Base-by-base conservation (phyloP, 768 basidiomycete species). In the Cyclocybe aegerita region DNA sequence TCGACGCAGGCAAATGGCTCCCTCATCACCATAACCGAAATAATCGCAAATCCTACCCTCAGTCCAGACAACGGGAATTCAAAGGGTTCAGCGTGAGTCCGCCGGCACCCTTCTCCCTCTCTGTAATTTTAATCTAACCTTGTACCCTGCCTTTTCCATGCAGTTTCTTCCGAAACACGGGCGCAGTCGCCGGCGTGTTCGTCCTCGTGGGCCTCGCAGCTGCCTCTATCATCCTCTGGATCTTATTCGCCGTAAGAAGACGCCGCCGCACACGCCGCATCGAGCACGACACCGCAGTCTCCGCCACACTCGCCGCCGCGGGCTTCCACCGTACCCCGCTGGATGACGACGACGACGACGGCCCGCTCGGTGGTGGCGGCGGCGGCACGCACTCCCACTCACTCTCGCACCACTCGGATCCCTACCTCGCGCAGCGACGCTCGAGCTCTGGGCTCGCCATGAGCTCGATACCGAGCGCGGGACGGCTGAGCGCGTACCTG, bases 151-250 rank as follows among this genome's bases (percentile, higher is more conserved):
- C 12, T 37, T 38, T 39, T 56, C 14, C 34, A 45, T 16, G n/a
- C 50, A 91, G 89, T 49, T 98, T 97, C 72, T 95, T 96, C 69
- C 66, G 67, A 43, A 90, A 96, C 63, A 89, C 86, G 16, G 93
- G 93, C 14, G 95, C 93, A 9, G 93, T 98, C 3, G 88, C 88
- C 1, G 96, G 90, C 39, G 90, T 93, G 7, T 98, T 97, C 60
- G 82, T 92, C 35, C 83, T 93, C 11, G 90, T 95, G 12, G 95
- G 93, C 29, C 76, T 98, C 14, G 86, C 90, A 3, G 83, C 71
- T 29, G 84, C 80, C 15, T 82, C 77, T 42, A 90, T 82, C 48
- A 60, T 83, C 36, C 72, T 90, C 42, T 90, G 82, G 78, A 73
- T 86, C 49, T 67, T 88, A 56, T 89, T 90, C 63, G 85, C 81